Evolutionary conservation across 352 stramenopile genomes (phyloP), one percentile per base, ranked within the genome.

Genomic region (Phytophthora pluvialis): DNA sequence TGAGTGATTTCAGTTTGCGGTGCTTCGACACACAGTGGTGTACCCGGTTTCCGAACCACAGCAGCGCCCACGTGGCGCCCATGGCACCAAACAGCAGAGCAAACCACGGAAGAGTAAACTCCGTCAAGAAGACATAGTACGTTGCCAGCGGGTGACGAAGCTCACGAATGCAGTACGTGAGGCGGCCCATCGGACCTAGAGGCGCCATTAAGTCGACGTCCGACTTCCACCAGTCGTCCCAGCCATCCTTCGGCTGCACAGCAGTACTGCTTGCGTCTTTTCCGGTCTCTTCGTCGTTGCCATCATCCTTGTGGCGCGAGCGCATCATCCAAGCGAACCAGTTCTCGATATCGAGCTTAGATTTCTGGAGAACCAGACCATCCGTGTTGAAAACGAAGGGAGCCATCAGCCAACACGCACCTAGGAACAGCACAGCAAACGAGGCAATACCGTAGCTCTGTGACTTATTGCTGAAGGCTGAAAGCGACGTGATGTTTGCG

Each of bases 351-450:
- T 96, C 88, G 2, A 95, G 71, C 49, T 87, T 91, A 10, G 87
- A 90, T 60, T 94, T 94, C 35, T 90, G 79, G 15, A 91, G 74
- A 46, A 94, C 88, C 9, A 96, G 58, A n/a, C 86, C 86, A 39
- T 95, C 87, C n/a, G 88, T 95, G 67, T 96, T 96, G 71, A 94
- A 96, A 5, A 96, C 64, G 51, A 95, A 96, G 0, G 88, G 88
- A 15, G 86, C 86, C 44, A 94, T 70, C 36, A 96, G 67, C 88
- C 88, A 96, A 40, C 86, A 94, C 6, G 86, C 81, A 28, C 82
- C 86, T 2, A 96, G 76, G 36, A 96, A 77, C 42, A 91, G 67
- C 51, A 96, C 86, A 9, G 88, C 86, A 49, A 96, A 95, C 5
- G 88, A 92, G 4, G 85, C 80, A 26, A 95, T 70, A 0, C 88